Evolutionary conservation across 2,329 filamentous ascomycete species (phyloP).

Genomic region (Acarospora socialis): DNA sequence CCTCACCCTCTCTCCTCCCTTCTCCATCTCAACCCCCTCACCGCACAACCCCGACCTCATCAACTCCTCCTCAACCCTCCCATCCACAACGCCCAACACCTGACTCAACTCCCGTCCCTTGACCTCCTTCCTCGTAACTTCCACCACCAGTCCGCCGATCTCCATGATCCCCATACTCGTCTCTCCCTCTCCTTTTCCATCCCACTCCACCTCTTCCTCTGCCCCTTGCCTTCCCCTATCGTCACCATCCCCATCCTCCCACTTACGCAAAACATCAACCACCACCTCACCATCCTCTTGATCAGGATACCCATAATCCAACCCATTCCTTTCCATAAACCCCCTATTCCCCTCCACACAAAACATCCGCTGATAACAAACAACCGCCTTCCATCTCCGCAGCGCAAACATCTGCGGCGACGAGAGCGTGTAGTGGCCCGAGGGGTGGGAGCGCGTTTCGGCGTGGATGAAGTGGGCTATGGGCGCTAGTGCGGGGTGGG

Average conservation of each 20-base stretch:
- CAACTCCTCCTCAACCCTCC: not conserved
- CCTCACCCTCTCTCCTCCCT: too few relatives aligned
- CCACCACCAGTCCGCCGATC: not conserved
- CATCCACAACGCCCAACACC: not conserved
- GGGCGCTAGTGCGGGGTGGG: not conserved
- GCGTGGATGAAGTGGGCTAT: not conserved
- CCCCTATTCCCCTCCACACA: not conserved
- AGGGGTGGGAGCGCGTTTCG: not conserved
- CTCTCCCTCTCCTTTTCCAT: not conserved
- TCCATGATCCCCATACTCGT: not conserved
- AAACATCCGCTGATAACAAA: not conserved
- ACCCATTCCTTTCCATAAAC: not conserved
- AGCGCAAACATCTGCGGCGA: not conserved
- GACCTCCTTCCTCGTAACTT: not conserved
- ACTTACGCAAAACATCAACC: too few relatives aligned
- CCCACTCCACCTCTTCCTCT: not conserved
- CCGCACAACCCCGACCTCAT: not conserved
- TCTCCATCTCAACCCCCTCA: too few relatives aligned
- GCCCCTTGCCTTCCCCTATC: not conserved
- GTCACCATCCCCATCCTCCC: too few relatives aligned
- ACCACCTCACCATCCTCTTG: not conserved
- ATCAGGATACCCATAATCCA: not conserved
- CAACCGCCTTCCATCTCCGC: not conserved
- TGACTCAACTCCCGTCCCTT: not conserved
- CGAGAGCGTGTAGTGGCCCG: not conserved